Evolutionary conservation across 345 rosid genomes (phyloP), one percentile per base, ranked within the genome.

Genomic region (Salix exigua): DNA sequence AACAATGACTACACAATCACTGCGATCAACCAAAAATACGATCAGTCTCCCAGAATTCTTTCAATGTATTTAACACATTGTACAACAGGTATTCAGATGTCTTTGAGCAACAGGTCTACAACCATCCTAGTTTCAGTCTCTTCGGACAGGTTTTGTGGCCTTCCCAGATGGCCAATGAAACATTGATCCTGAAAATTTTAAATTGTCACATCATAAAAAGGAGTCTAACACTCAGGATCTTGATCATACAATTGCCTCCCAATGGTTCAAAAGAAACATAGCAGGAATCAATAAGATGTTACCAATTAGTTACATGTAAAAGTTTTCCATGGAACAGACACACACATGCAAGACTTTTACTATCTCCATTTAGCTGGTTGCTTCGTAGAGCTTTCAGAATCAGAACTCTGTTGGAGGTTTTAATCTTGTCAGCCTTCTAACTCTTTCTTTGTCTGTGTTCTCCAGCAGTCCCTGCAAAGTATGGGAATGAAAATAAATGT

Each of bases 331-430:
- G 18, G 12, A 55, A 61, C 25, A 61, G 67, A 26, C 25, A 61
- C 25, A 23, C 25, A 25, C 12, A 42, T 8, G 33, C 21, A 30
- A 60, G n/a, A 46, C 35, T 38, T 26, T 19, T 48, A 44, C 26
- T 2, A 55, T 66, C 69, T 44, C 81, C 72, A 26, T 68, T 73
- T 30, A 48, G 46, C 62, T 42, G 33, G 62, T 71, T 50, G 28
- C 21, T 23, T 61, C 51, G 65, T 58, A 8, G 37, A 26, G 70
- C 68, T 35, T 70, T n/a, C 51, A 48, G 19, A 68, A 31, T 91
- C 86, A 96, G 79, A 87, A 79, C 76, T 91, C 99, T 0, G 90
- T 87, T 1, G 98, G 99, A 85, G 99, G 97, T 78, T 94, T 96
- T 81, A 92, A 77, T 76, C 97, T 89, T 48, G 88, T 74, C 60